These are phyloP conservation scores for Aspergillus fumigatiaffinis DNA, from an alignment of 2,329 filamentous ascomycete genomes.

Conservation along the genomic window DNA sequence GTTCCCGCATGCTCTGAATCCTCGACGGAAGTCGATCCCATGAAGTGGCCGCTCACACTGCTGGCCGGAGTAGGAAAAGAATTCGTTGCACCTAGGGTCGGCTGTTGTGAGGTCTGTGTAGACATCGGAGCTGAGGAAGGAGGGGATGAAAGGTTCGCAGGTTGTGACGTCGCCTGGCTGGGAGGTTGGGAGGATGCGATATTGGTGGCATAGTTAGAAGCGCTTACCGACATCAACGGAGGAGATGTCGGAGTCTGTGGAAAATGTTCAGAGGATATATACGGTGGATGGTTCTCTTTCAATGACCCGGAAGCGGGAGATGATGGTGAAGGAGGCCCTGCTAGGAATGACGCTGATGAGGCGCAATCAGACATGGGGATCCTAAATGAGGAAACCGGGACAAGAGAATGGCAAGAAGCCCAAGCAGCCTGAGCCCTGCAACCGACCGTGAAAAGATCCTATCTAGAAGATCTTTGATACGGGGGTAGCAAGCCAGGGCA, in stretches of 20 bases:
- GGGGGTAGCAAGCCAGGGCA: slow-evolving; percentile 6
- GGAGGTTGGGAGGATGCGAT: slow-evolving; percentile 44
- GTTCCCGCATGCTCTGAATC: slow-evolving; percentile 35
- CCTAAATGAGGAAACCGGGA: slow-evolving; percentile 9
- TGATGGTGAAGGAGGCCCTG: slow-evolving; percentile 41
- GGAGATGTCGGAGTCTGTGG: slow-evolving; percentile 41
- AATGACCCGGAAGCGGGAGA: slow-evolving; percentile 38
- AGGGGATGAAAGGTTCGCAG: slow-evolving; percentile 38
- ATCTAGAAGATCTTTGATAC: slow-evolving; percentile 6
- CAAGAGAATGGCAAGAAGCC: slow-evolving; percentile 10
- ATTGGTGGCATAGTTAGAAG: slow-evolving; percentile 46
- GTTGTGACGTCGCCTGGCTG: slow-evolving; percentile 41
- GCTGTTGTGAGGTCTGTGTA: slow-evolving; percentile 40
- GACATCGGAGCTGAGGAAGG: slow-evolving; percentile 42
- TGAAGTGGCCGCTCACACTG: slow-evolving; percentile 38
- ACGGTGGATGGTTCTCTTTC: slow-evolving; percentile 32
- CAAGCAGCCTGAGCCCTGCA: slow-evolving; percentile 9
- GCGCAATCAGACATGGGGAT: slow-evolving; percentile 38
- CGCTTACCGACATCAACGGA: slow-evolving; percentile 50
- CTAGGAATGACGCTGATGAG: slow-evolving; percentile 30
- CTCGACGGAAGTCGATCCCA: slow-evolving; percentile 28
- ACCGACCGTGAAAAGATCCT: slow-evolving; percentile 6
- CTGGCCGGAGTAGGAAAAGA: slow-evolving; percentile 46
- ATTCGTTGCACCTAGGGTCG: slow-evolving; percentile 36
- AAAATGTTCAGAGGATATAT: slow-evolving; percentile 29